Evolutionary conservation across 495 filamentous ascomycete genomes (phyloP), one percentile per base, ranked within the genome.

Genomic region (Aspergillus incahuasiensis): DNA sequence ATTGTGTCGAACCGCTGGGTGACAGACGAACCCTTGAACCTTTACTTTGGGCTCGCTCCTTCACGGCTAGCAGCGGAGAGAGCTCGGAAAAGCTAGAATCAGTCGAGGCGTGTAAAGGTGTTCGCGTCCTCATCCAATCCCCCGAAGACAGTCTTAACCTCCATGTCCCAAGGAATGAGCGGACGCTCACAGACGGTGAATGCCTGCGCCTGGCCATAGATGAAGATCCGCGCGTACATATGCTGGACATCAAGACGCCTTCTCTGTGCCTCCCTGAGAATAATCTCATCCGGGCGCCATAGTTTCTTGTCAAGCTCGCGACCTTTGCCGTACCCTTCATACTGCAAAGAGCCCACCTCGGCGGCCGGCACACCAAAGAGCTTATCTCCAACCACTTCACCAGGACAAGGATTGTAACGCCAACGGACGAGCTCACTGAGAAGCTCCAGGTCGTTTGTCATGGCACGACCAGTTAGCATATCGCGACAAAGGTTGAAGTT

Each of bases 231-330:
- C 38, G 67, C 42, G 43, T 77, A 68, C 61, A 75, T 68, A 13
- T 57, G 25, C 40, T 78, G 61, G 30, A 85, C 47, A 25, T 71
- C 44, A 45, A 86, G 49, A n/a, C 68, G 46, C 25, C 86, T 63
- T 38, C 71, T 66, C 0, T 74, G 54, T 8, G 72, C 56, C 61
- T 88, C 84, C 41, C 66, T 58, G 35, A 77, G 50, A 7, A 87
- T 56, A 55, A 87, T 57, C 62, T 86, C 74, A 63, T 88, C 84
- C 4, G 79, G 73, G 13, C 79, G 69, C 18, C 77, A 32, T 15
- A 89, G 68, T 47, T 61, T 50, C 12, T 9, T 9, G 8, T 38
- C 24, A 1, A 5, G n/a, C 7, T 39, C 15, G 16, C 19, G 13
- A 16, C 16, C 12, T 13, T 13, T 28, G 15, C 44, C 53, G 9